Evolutionary conservation across 345 rosid species (phyloP).

Genomic region (Diplotaxis tenuifolia): DNA sequence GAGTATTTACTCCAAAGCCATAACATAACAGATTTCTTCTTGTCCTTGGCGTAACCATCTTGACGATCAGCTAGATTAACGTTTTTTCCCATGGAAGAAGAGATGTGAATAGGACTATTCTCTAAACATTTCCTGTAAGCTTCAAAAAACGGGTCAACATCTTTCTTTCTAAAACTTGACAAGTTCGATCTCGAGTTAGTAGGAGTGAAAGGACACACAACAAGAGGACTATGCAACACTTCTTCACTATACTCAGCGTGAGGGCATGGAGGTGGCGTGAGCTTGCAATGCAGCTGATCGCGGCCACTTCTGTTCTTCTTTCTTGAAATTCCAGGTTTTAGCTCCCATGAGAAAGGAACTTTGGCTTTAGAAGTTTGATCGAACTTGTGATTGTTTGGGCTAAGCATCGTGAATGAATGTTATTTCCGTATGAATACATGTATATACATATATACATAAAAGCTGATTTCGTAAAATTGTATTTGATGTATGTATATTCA

Average conservation of each 20-base stretch:
- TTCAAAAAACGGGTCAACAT: constrained; percentile 35
- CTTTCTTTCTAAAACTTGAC: constrained; percentile 33
- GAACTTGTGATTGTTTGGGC: constrained; percentile 21
- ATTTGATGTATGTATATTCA: constrained; percentile 30
- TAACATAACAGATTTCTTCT: constrained; percentile 15
- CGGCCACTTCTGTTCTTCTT: constrained; percentile 3
- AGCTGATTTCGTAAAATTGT: not conserved
- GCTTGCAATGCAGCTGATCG: constrained; percentile 23
- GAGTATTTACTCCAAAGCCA: constrained; percentile 25
- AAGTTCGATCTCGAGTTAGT: constrained; percentile 12
- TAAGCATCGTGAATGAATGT: constrained; percentile 13
- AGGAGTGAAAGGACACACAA: constrained; percentile 20
- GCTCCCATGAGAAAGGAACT: constrained; percentile 38
- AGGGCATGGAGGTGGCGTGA: constrained; percentile 31
- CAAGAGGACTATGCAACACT: constrained; percentile 16
- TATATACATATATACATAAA: not conserved
- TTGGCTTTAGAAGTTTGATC: constrained; percentile 31
- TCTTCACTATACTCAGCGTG: constrained; percentile 1
- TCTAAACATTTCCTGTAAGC: constrained; percentile 34
- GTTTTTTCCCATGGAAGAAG: constrained; percentile 1
- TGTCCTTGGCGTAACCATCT: not conserved
- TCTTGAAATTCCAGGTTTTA: constrained; percentile 36
- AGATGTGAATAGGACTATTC: constrained; percentile 16
- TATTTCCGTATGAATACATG: not conserved
- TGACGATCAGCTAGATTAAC: constrained; percentile 11